Evolutionary conservation across 2,329 filamentous ascomycete genomes (phyloP).

Genomic region (Fusarium sp.): DNA sequence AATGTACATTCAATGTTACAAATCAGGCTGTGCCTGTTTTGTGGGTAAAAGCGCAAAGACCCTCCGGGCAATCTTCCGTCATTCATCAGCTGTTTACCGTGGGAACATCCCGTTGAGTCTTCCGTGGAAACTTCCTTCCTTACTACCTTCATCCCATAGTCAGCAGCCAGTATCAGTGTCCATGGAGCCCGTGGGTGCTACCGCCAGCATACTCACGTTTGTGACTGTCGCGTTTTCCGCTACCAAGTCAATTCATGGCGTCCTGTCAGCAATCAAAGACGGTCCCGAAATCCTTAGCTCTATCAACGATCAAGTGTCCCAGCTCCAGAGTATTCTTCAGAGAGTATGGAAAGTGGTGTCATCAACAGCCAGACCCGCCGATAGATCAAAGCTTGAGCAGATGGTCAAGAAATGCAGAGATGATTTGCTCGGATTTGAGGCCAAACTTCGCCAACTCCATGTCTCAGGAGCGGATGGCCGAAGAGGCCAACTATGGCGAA

Average conservation of each 20-base stretch:
- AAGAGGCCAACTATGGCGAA: not conserved
- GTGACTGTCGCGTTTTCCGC: not conserved
- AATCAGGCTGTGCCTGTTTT: not conserved
- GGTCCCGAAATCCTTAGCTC: not conserved
- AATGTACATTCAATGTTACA: not conserved
- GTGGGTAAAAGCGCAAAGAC: not conserved
- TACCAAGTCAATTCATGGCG: not conserved
- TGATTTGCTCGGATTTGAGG: not conserved
- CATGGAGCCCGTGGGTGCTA: not conserved
- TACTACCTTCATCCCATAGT: accelerated
- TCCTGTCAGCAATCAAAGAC: not conserved
- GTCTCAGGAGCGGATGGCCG: not conserved
- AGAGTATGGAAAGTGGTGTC: not conserved
- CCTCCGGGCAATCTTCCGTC: not conserved
- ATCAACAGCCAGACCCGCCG: not conserved
- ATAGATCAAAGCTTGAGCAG: not conserved
- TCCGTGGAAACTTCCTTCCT: not conserved
- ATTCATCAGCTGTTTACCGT: not conserved
- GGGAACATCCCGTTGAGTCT: too few species aligned
- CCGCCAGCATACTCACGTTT: not conserved
- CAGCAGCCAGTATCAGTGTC: not conserved
- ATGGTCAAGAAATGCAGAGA: not conserved
- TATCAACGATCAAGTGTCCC: accelerated
- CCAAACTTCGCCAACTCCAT: not conserved
- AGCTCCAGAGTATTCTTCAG: not conserved